These are phyloP conservation scores for Salvia hispanica DNA, from an alignment of 257 asterid species.

Conservation along the genomic window DNA sequence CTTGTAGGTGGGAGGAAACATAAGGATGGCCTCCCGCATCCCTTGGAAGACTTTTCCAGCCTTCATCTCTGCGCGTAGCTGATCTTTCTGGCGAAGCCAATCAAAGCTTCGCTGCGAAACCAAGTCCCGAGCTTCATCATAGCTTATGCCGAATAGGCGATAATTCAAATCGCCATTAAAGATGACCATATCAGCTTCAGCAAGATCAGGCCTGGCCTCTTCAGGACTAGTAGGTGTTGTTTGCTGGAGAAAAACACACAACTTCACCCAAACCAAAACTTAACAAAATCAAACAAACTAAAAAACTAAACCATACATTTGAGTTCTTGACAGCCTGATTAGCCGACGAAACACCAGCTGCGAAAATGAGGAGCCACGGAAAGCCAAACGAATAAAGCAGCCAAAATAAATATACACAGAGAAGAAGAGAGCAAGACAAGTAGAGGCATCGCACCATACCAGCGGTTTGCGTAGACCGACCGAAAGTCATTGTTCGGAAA, in stretches of 20 bases:
- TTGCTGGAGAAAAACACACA: conserved; percentile 36
- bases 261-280: background rate
- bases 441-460: conserved; percentile 79
- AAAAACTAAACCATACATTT: conserved; percentile 44
- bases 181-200: conserved; percentile 77
- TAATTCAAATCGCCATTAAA: conserved; percentile 87
- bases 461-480: conserved; percentile 67
- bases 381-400: conserved; percentile 68
- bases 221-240: conserved; percentile 49
- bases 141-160: conserved; percentile 88
- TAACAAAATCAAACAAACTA: background rate
- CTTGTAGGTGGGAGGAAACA: conserved; percentile 93
- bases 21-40: conserved; percentile 82
- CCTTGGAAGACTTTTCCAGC: conserved; percentile 94
- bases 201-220: conserved; percentile 74
- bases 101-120: conserved; percentile 93
- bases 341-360: conserved; percentile 82
- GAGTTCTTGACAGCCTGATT: conserved; percentile 65
- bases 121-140: conserved; percentile 91
- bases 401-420: conserved; percentile 64
- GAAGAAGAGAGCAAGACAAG: conserved; percentile 65
- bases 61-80: conserved; percentile 83
- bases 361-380: conserved; percentile 68
- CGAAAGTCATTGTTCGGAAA: conserved; percentile 78
- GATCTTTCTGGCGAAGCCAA: conserved; percentile 98